These are phyloP conservation scores for Spathaspora passalidarum DNA, from an alignment of 805 yeast species.

Conservation along the genomic window DNA sequence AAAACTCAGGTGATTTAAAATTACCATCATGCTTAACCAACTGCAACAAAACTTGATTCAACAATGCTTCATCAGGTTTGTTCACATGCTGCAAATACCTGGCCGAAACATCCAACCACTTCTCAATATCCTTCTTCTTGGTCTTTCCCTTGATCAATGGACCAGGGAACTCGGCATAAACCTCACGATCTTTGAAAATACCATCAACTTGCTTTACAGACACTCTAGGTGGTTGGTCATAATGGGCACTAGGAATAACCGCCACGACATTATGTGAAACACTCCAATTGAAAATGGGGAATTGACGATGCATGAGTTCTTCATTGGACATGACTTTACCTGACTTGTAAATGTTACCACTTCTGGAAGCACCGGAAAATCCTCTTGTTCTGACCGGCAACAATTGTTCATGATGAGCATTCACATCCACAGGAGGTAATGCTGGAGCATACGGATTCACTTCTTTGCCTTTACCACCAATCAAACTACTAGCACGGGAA, in stretches of 20 bases:
- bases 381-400: constrained; percentile 23
- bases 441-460: constrained; percentile 42
- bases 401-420: constrained; percentile 3
- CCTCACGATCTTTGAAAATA: constrained; percentile 20
- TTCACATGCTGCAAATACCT: constrained; percentile 10
- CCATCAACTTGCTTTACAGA: constrained; percentile 25
- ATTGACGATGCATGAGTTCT: constrained; percentile 57
- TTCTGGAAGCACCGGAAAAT: constrained; percentile 15
- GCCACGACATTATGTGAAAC: constrained; percentile 24
- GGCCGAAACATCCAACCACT: constrained; percentile 46
- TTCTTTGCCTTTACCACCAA: constrained; percentile 39
- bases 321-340: constrained; percentile 39
- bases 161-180: constrained; percentile 53
- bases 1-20: constrained; percentile 22
- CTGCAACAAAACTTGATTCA: constrained; percentile 27
- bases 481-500: constrained; percentile 38
- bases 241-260: constrained; percentile 34
- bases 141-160: constrained; percentile 60
- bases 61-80: constrained; percentile 23
- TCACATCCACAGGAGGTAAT: constrained; percentile 9
- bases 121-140: constrained; percentile 64
- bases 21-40: constrained; percentile 32
- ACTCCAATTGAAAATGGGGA: constrained; percentile 73
- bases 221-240: constrained; percentile 20
- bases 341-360: constrained; percentile 16